phyloP scores from a whole-genome alignment of 805 yeast genomes.

The Metschnikowia koreensis region DNA sequence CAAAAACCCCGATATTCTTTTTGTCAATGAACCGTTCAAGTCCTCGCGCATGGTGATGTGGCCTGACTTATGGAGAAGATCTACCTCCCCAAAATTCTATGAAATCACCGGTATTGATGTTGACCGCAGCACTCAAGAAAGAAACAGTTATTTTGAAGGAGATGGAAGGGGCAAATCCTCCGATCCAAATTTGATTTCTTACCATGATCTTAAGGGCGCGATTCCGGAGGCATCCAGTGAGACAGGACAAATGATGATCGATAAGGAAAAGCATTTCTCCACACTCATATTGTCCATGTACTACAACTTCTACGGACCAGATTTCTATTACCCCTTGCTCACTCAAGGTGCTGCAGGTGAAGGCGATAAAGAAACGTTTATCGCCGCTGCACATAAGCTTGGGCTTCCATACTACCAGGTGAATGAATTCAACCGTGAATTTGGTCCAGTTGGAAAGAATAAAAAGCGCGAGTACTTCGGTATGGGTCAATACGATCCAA shows the following conservation, averaged over 20 bases:
- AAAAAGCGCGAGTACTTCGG: constrained; percentile 30
- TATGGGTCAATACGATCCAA: constrained; percentile 41
- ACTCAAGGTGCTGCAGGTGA: constrained; percentile 44
- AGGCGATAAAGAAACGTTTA: constrained; percentile 44
- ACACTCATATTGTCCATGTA: constrained; percentile 36
- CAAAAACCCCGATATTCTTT: constrained; percentile 35
- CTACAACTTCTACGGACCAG: constrained; percentile 38
- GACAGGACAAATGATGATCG: constrained; percentile 39
- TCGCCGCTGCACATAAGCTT: constrained; percentile 41
- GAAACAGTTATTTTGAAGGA: constrained; percentile 28
- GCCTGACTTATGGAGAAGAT: constrained; percentile 45
- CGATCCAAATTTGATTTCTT: constrained; percentile 15
- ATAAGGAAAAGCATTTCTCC: constrained; percentile 30
- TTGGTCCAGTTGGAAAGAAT: constrained; percentile 28
- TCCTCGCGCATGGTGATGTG: constrained; percentile 31
- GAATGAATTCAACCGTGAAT: constrained; percentile 34
- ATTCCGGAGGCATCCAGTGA: constrained; percentile 40
- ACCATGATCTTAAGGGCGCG: constrained; percentile 31
- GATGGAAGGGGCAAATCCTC: constrained; percentile 27
- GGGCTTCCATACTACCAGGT: constrained; percentile 39
- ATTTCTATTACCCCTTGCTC: constrained; percentile 36
- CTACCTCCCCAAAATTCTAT: constrained; percentile 37
- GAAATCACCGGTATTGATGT: constrained; percentile 31
- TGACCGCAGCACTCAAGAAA: constrained; percentile 19
- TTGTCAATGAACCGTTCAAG: constrained; percentile 33